Evolutionary conservation across 2,329 filamentous ascomycete species (phyloP).

Genomic region (Arthrobotrys pseudoclavata): DNA sequence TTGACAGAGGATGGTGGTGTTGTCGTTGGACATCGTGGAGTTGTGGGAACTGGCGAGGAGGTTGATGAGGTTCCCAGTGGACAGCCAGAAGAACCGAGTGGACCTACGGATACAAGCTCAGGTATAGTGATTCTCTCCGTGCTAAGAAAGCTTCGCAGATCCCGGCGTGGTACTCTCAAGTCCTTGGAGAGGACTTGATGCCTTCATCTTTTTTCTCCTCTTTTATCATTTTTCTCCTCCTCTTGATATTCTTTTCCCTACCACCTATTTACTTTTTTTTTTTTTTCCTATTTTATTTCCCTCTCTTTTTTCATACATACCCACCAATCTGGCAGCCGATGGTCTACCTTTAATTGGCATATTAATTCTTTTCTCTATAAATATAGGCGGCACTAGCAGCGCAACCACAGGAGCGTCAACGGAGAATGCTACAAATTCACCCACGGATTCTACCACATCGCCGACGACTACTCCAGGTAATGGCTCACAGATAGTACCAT

Average conservation of each 20-base stretch:
- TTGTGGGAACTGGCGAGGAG: slow-evolving; percentile 57
- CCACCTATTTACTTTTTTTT: background rate
- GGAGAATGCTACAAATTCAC: background rate
- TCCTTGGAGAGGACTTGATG: slow-evolving; percentile 7
- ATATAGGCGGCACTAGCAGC: slow-evolving; percentile 13
- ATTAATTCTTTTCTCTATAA: background rate
- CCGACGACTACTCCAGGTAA: slow-evolving; percentile 25
- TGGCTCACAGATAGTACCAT: slow-evolving; percentile 28
- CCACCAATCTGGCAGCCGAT: background rate
- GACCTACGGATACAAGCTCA: slow-evolving; percentile 14
- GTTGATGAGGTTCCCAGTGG: slow-evolving; percentile 39
- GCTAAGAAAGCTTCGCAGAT: background rate
- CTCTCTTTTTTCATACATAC: background rate
- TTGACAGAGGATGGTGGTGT: slow-evolving; percentile 65
- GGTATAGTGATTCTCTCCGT: slow-evolving; percentile 16
- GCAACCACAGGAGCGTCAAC: slow-evolving; percentile 14
- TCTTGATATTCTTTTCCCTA: background rate
- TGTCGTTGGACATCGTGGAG: slow-evolving; percentile 60
- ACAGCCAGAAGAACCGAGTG: slow-evolving; percentile 36
- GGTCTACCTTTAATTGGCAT: background rate
- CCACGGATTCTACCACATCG: background rate
- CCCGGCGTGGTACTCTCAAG: slow-evolving; percentile 1
- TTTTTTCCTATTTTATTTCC: background rate
- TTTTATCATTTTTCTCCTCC: background rate
- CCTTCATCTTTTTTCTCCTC: background rate